These are phyloP conservation scores for Hymenotorrendiella dingleyae DNA, from an alignment of 2,329 filamentous ascomycete species.

Conservation along the genomic window DNA sequence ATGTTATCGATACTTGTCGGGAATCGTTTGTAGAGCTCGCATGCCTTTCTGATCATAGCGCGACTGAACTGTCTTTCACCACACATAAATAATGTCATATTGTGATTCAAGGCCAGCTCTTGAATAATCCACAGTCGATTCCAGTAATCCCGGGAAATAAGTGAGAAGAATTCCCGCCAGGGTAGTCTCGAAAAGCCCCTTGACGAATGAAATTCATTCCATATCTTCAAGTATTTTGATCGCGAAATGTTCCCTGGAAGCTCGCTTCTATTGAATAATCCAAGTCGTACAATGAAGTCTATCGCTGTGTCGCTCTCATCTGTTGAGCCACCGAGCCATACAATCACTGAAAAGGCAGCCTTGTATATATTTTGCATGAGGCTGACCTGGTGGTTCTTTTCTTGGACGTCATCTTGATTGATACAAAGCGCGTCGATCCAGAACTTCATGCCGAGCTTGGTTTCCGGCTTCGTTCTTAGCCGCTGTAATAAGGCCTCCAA, in stretches of 20 bases:
- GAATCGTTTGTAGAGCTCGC: background rate
- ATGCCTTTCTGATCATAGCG: constrained; percentile 4
- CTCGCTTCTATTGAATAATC: background rate
- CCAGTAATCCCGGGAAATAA: constrained; percentile 8
- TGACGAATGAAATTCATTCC: no score
- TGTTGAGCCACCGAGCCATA: constrained; percentile 2
- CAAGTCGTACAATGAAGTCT: background rate
- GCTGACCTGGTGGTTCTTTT: constrained; percentile 15
- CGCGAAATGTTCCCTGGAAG: no score
- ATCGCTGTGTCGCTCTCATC: background rate
- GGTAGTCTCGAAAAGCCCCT: background rate
- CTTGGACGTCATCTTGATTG: constrained; percentile 14
- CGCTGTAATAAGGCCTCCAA: background rate
- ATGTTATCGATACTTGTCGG: background rate
- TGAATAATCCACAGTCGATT: constrained; percentile 12
- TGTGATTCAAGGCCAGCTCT: constrained; percentile 11
- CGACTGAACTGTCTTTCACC: constrained; percentile 5
- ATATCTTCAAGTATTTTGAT: no score
- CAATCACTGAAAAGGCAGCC: constrained; percentile 1
- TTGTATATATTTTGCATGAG: constrained; percentile 5
- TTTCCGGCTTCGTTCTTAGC: background rate
- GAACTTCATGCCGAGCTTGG: background rate
- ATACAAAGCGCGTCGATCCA: constrained; percentile 16
- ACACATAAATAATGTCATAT: constrained; percentile 11
- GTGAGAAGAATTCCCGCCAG: constrained; percentile 3